Evolutionary conservation across 495 filamentous ascomycete genomes (phyloP).

Genomic region (Amorphotheca resinae): DNA sequence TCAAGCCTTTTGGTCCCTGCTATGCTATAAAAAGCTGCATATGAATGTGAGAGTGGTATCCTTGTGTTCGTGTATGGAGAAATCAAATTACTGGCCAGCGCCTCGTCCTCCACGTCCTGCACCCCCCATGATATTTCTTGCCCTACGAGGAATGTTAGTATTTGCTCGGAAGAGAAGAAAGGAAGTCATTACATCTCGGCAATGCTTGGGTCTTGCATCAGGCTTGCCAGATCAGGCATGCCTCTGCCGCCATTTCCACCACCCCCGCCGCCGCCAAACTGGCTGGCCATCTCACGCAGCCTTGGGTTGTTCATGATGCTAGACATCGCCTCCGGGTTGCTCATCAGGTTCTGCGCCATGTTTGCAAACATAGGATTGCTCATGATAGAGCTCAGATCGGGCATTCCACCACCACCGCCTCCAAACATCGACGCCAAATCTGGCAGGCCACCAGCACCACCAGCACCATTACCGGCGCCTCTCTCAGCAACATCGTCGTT

Average conservation of each 20-base stretch:
- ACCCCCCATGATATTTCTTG: slow-evolving; percentile 64
- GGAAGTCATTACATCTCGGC: slow-evolving; percentile 71
- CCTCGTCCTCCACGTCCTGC: slow-evolving; percentile 37
- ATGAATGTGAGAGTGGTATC: background rate
- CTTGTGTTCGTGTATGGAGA: background rate
- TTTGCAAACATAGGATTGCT: slow-evolving; percentile 92
- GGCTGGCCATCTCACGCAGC: slow-evolving; percentile 66
- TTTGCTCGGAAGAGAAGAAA: slow-evolving; percentile 1
- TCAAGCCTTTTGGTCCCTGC: background rate
- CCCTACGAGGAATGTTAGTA: slow-evolving; percentile 37
- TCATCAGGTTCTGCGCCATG: slow-evolving; percentile 96
- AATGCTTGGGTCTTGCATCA: slow-evolving; percentile 87
- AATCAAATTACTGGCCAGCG: slow-evolving; percentile 13
- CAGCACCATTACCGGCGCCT: slow-evolving; percentile 43
- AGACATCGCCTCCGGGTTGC: slow-evolving; percentile 79
- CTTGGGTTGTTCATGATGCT: slow-evolving; percentile 91
- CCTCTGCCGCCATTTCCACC: slow-evolving; percentile 48
- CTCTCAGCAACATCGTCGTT: slow-evolving; percentile 19
- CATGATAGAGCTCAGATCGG: slow-evolving; percentile 78
- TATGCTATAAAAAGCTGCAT: background rate
- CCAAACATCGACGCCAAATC: slow-evolving; percentile 62
- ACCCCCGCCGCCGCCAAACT: slow-evolving; percentile 42
- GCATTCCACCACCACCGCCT: slow-evolving; percentile 66
- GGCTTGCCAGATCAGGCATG: slow-evolving; percentile 61
- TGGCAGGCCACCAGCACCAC: slow-evolving; percentile 71